Base-by-base conservation (phyloP, 2,329 filamentous ascomycete genomes). In the Fusarium mangiferae region DNA sequence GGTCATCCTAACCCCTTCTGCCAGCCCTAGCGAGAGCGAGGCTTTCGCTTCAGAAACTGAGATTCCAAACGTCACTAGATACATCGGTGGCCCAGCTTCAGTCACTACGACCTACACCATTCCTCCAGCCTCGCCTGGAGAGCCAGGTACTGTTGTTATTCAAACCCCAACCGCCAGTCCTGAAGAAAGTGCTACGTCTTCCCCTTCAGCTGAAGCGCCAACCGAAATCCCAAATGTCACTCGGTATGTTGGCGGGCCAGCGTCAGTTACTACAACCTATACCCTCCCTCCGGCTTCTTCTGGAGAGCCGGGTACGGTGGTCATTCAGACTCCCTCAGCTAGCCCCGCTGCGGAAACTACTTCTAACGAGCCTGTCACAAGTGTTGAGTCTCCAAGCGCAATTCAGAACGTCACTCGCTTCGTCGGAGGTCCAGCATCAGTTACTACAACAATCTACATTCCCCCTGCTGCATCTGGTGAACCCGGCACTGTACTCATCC, bases 401-500 rank as follows among this genome's bases (percentile, higher is more conserved):
- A 17, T 54, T 14, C 49, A 28, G 7, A 54, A 54, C 10, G 24
- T 54, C 6, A 71, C 68, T 3, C 12, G 36, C 0, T 62, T 24
- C 2, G 35, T 48, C 9, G 68, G 51, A 17, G 68, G 68, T 1
- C 28, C 68, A 22, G 66, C 20, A 0, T 49, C 62, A 2, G 52
- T 48, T 1, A n/a, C 51, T 4, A 57, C 54, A 6, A 72, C 68
- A 1, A 72, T 62, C 1, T 72, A 72, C 7, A 30, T 38, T 4
- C 57, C 69, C 9, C 66, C 65, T 1, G 11, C 38, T 1, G 22
- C 52, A 14, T 42, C 56, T 0, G 56, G 35, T 1, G 62, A 58
- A 3, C 44, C 68, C 1, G 68, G 68, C 5, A 68, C 54, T 3
- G n/a, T 68, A 6, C 38, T 67, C 9, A 68, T 69, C 22, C 44